Evolutionary conservation across 2,329 filamentous ascomycete species (phyloP), one percentile per base, ranked within the genome.

Genomic region (Nothophoma quercina): DNA sequence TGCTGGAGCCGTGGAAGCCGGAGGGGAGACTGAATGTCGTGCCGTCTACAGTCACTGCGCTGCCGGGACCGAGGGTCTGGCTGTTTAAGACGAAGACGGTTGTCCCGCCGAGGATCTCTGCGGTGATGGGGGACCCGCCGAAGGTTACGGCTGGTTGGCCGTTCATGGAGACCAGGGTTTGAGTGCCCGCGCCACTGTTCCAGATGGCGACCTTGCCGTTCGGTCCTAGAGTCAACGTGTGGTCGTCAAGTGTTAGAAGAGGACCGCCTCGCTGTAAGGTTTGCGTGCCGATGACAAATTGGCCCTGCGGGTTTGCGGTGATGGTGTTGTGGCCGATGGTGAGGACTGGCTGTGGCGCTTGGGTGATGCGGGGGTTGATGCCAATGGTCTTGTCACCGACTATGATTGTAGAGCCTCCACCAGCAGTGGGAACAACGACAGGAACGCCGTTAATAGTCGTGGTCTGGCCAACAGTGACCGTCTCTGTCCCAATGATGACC

Each of bases 141-240:
- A 69, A 54, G 0, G 63, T 68, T 7, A 69, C 40, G 10, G 55
- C 56, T 9, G 69, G 62, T 15, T 57, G 48, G 8, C 41, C 32
- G 1, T 56, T 54, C 10, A 51, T 58, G n/a, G 62, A 67, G 25
- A 50, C 54, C 4, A 74, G 55, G 2, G 64, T 67, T 19, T 66
- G 60, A 2, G 68, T 67, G 5, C 62, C 67, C 2, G 68, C 67
- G 5, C 62, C 67, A 16, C 71, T 71, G 38, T 74, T 74, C 16
- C 77, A 64, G 0, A 78, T 58, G 1, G 76, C 64, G 18, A 73
- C 68, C 13, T 63, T 68, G 7, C 68, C 75, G 30, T 69, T 74
- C 10, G 73, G 65, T 10, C 65, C 70, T 4, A 76, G 55, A 12
- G 69, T 72, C 2, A 75, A 42, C 5, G 64, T 69, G 23, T 72